phyloP scores from a whole-genome alignment of 2,329 filamentous ascomycete genomes.

The Alternaria ethzedia region DNA sequence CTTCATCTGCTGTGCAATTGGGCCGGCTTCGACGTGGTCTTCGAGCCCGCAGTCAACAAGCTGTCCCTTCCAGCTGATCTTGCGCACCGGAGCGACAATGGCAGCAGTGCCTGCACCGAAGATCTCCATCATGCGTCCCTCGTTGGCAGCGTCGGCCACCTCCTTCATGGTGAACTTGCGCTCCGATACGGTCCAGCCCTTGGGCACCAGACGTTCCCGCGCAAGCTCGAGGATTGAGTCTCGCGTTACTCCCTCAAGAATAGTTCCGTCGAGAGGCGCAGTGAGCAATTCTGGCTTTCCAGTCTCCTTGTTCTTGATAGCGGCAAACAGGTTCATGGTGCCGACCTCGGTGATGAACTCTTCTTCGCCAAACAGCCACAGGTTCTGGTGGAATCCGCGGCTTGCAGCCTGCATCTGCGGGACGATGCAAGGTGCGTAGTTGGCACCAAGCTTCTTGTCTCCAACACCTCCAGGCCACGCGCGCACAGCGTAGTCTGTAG shows the following conservation, averaged over 20 bases:
- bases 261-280: conserved; percentile 95
- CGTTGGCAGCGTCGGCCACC: conserved; percentile 77
- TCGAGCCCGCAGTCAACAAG: conserved; percentile 82
- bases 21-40: conserved; percentile 83
- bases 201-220: conserved; percentile 77
- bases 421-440: conserved; percentile 99
- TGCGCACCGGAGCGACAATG: conserved; percentile 87
- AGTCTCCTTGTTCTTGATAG: conserved; percentile 81
- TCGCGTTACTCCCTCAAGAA: conserved; percentile 91
- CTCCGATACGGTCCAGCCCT: conserved; percentile 90
- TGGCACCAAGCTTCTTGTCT: conserved; percentile 97
- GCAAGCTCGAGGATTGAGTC: conserved; percentile 90
- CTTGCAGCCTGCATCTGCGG: conserved; percentile 91
- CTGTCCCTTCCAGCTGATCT: conserved; percentile 86
- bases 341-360: conserved; percentile 97
- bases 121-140: conserved; percentile 88
- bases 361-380: conserved; percentile 96
- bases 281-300: conserved; percentile 92
- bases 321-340: conserved; percentile 98
- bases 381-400: conserved; percentile 95
- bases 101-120: conserved; percentile 95
- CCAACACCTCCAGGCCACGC: conserved; percentile 98
- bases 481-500: conserved; percentile 93
- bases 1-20: conserved; percentile 86
- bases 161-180: conserved; percentile 92